These are phyloP conservation scores for Neurospora sp. DNA, from an alignment of 2,329 filamentous ascomycete species.

Conservation along the genomic window DNA sequence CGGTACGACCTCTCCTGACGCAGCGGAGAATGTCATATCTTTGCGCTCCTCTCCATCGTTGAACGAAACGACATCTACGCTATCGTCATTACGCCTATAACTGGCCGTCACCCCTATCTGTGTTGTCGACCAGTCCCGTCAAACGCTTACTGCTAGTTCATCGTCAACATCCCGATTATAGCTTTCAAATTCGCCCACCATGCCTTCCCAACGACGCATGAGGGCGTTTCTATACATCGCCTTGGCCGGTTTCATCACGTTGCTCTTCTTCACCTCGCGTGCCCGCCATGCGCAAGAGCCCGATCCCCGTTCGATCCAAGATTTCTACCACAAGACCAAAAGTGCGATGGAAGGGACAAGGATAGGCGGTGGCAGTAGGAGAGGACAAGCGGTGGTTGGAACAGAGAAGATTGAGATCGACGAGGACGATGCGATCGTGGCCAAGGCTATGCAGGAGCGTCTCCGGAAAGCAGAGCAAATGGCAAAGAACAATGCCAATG, in stretches of 20 bases:
- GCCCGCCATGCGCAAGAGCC: conserved; percentile 40
- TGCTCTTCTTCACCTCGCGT: conserved; percentile 64
- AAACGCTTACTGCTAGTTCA: background rate
- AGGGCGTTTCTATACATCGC: conserved; percentile 47
- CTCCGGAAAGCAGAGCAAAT: conserved; percentile 60
- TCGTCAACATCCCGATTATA: background rate
- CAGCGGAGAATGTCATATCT: background rate
- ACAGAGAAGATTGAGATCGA: conserved; percentile 34
- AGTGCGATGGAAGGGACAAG: conserved; percentile 37
- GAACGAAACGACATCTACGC: background rate
- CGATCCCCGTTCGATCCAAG: conserved; percentile 34
- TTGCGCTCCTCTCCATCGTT: background rate
- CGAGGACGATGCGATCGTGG: conserved; percentile 45
- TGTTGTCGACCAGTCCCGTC: background rate
- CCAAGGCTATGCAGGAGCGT: conserved; percentile 47
- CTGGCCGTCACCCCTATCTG: background rate
- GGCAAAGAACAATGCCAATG: conserved; percentile 59
- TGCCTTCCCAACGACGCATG: conserved; percentile 18
- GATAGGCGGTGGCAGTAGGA: background rate
- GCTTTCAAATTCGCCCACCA: conserved; percentile 6
- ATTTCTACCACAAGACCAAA: conserved; percentile 53
- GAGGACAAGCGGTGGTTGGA: conserved; percentile 27
- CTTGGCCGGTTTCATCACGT: conserved; percentile 53
- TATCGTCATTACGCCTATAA: background rate
- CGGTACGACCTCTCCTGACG: background rate